phyloP scores from a whole-genome alignment of 106 monocot species.

The Iris macrosiphon region DNA sequence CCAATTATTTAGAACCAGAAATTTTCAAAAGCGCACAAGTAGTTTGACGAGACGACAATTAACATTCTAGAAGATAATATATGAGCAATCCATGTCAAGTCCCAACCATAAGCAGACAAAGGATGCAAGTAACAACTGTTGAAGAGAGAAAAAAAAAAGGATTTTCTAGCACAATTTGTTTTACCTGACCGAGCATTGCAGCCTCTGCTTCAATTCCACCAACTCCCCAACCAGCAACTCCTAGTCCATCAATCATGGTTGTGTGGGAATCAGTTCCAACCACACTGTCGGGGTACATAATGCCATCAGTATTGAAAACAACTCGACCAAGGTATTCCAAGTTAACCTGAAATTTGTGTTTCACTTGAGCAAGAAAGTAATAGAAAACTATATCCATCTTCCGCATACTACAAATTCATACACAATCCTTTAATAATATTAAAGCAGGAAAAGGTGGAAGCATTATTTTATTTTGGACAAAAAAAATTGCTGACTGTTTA shows the following conservation, averaged over 20 bases:
- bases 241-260: conserved; percentile 94
- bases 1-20: too few species aligned
- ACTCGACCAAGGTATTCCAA: conserved; percentile 94
- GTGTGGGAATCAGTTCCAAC: conserved; percentile 96
- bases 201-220: conserved; percentile 98
- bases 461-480: too few species aligned
- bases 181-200: conserved; percentile 97
- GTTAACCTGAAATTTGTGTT: conserved; percentile 56
- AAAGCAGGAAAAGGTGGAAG: too few species aligned
- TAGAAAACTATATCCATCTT: too few species aligned
- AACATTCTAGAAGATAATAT: not conserved
- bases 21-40: too few species aligned
- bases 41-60: not conserved
- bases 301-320: conserved; percentile 67
- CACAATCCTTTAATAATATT: too few species aligned
- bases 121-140: not conserved
- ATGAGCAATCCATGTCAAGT: too few species aligned
- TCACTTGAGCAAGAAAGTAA: not conserved
- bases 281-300: conserved; percentile 91
- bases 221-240: conserved; percentile 88
- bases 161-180: not conserved
- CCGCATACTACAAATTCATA: too few species aligned
- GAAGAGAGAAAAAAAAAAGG: not conserved
- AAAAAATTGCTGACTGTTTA: conserved; percentile 9
- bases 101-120: not conserved